A percentile compares a stretch with the other conserved stretches of the same genome.
Conservation (phyloP, 768 basidiomycete species). For the Mycena vitilis region DNA sequence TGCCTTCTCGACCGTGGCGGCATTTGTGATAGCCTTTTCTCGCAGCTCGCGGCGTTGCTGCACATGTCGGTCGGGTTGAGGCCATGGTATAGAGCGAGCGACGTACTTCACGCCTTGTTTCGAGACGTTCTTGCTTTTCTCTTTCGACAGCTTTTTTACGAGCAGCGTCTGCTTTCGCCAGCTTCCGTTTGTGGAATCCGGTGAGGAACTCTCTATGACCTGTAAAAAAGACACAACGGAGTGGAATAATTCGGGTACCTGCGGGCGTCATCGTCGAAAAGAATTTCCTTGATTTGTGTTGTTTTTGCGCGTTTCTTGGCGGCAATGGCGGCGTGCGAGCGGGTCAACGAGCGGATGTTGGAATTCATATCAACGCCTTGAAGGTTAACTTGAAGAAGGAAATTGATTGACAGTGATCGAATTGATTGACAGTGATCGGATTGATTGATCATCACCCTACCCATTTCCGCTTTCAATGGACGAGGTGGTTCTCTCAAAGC, state of each 20-base stretch:
- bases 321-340: conserved; percentile 70
- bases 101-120: conserved; percentile 82
- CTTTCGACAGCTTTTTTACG: conserved; percentile 79
- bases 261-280: conserved; percentile 90
- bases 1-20: conserved; percentile 79
- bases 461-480: background rate
- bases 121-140: conserved; percentile 80
- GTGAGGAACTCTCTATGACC: conserved; percentile 84
- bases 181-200: conserved; percentile 93
- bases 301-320: conserved; percentile 75
- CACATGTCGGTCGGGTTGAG: conserved; percentile 28
- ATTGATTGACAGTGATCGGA: no score
- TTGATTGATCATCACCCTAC: background rate
- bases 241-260: conserved; percentile 53
- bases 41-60: conserved; percentile 85
- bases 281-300: conserved; percentile 79
- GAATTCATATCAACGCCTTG: background rate
- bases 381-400: no score
- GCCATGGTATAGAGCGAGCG: conserved; percentile 27
- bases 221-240: conserved; percentile 25
- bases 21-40: conserved; percentile 83
- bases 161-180: conserved; percentile 83
- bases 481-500: no score
- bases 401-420: no score
- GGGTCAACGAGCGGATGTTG: conserved; percentile 70